Evolutionary conservation across 495 filamentous ascomycete species (phyloP), one percentile per base, ranked within the genome.

Genomic region (Cercophora sp.): DNA sequence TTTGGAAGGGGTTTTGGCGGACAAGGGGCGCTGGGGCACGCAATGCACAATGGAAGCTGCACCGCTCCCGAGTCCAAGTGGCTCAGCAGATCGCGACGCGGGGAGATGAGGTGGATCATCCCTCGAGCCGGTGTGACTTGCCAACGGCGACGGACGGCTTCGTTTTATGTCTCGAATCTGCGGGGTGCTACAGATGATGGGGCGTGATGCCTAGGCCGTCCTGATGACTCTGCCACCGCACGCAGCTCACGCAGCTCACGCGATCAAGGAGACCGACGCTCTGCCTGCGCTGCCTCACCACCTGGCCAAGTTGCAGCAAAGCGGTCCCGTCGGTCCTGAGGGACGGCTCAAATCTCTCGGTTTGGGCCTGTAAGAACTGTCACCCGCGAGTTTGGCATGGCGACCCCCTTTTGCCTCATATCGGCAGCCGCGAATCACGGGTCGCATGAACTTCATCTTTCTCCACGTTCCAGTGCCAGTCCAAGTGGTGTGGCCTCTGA

Each of bases 31-130:
- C 40, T 43, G 40, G 41, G 42, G 42, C 23, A 18, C 23, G 16
- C 44, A 47, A 47, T 32, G 25, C 26, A 31, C 26, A 29, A 47
- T 47, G 25, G 9, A 27, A 8, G 9, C n/a, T 16, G 44, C 15
- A 11, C 26, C 18, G 19, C n/a, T 18, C 4, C 40, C 18, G 40
- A n/a, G 40, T 10, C 23, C 36, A 20, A 40, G 48, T 41, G 35
- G 48, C 29, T 10, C 48, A 51, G 48, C 48, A 51, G 48, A 51
- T 51, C 48, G 35, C 36, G 34, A 18, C n/a, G 48, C 19, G 48
- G 44, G 36, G 48, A 51, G 34, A 41, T 51, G 48, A 51, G 48
- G 48, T 51, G 48, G 48, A 41, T 48, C 46, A 36, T 20, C 13
- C 15, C 32, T 35, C 26, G 18, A 48, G 16, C 45, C 45, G 16